A percentile compares a stretch with the other conserved stretches of the same genome.
phyloP scores from a whole-genome alignment of 2,329 filamentous ascomycete genomes.

The Arthrobotrys megalospora region DNA sequence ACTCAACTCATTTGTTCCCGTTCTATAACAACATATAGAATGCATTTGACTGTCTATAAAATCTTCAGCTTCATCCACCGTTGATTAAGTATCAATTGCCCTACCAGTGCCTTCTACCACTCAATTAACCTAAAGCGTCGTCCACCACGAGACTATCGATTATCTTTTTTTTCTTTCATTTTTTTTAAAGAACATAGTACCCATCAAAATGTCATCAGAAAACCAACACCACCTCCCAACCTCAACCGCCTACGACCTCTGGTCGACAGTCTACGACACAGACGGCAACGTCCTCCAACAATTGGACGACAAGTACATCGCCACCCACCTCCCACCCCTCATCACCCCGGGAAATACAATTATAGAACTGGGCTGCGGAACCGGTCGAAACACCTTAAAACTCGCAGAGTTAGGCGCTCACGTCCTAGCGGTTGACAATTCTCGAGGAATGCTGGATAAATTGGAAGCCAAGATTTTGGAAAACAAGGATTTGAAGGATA shows the following conservation, averaged over 20 bases:
- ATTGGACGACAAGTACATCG: slow-evolving; percentile 74
- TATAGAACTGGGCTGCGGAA: slow-evolving; percentile 78
- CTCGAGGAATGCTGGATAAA: slow-evolving; percentile 73
- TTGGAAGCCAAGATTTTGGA: slow-evolving; percentile 66
- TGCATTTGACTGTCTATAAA: slow-evolving; percentile 5
- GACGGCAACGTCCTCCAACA: slow-evolving; percentile 78
- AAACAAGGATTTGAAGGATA: background rate
- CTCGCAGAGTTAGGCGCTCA: slow-evolving; percentile 67
- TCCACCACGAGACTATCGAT: too few species aligned
- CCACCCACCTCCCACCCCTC: slow-evolving; percentile 69
- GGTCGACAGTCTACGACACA: slow-evolving; percentile 73
- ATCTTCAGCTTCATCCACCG: background rate
- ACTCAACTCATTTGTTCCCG: slow-evolving; percentile 30
- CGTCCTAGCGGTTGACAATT: slow-evolving; percentile 74
- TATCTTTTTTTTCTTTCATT: too few species aligned
- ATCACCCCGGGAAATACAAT: slow-evolving; percentile 67
- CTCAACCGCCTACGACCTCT: slow-evolving; percentile 50
- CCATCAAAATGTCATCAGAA: background rate
- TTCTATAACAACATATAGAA: background rate
- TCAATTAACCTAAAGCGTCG: too few species aligned
- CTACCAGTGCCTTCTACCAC: too few species aligned
- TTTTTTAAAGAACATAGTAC: too few species aligned
- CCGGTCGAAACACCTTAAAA: slow-evolving; percentile 75
- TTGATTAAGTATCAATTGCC: too few species aligned
- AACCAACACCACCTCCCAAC: slow-evolving; percentile 38